These are phyloP conservation scores for Castanea mollissima DNA, from an alignment of 306 rosid species.

Conservation along the genomic window DNA sequence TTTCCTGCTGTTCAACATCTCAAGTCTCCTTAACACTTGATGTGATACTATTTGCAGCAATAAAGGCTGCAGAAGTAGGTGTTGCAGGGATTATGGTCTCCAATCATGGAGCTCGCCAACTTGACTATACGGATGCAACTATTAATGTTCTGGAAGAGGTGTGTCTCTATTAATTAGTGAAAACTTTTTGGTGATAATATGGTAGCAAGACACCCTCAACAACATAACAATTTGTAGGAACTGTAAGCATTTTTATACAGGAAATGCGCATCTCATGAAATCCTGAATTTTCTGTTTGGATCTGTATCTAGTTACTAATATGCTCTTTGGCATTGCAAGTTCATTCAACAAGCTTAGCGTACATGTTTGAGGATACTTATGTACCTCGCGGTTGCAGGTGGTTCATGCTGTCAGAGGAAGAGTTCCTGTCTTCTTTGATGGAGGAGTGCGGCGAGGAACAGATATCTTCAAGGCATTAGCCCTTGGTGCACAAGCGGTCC, in stretches of 20 bases:
- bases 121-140: slow-evolving; percentile 30
- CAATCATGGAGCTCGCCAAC: slow-evolving; percentile 39
- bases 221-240: neutral
- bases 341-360: neutral
- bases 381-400: slow-evolving; percentile 33
- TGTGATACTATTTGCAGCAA: slow-evolving; percentile 15
- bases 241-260: neutral
- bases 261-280: neutral
- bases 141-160: slow-evolving; percentile 35
- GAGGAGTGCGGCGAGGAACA: slow-evolving; percentile 67
- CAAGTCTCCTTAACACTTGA: neutral
- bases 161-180: neutral
- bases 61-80: slow-evolving; percentile 27
- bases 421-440: slow-evolving; percentile 56
- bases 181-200: neutral
- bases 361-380: neutral
- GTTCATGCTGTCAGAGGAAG: slow-evolving; percentile 51
- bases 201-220: neutral
- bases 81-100: slow-evolving; percentile 31
- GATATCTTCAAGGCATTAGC: slow-evolving; percentile 69
- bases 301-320: neutral
- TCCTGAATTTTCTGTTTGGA: neutral
- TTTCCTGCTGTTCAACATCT: neutral
- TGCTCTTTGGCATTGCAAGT: neutral
- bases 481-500: slow-evolving; percentile 68